These are phyloP conservation scores for Teunomyces stri DNA, from an alignment of 805 yeast species.

Conservation along the genomic window DNA sequence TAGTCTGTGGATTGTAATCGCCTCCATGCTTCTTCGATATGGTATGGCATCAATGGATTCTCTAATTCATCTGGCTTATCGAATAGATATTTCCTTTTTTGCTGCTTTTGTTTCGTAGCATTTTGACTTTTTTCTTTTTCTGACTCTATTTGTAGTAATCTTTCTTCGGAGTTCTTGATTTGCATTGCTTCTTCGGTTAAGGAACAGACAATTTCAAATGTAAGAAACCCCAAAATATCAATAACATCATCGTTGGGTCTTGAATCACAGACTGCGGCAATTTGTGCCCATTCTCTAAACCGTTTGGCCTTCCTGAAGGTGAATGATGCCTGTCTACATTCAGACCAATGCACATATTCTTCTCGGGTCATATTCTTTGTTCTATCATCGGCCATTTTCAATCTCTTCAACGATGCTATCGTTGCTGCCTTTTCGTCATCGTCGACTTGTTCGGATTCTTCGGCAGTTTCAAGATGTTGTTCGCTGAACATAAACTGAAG, in stretches of 20 bases:
- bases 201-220: constrained; percentile 95
- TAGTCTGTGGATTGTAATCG: constrained; percentile 59
- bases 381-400: constrained; percentile 91
- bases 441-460: constrained; percentile 60
- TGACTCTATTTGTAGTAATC: constrained; percentile 31
- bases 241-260: constrained; percentile 95
- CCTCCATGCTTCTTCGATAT: constrained; percentile 89
- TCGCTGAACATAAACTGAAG: constrained; percentile 89
- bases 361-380: constrained; percentile 92
- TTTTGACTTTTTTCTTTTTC: constrained; percentile 21
- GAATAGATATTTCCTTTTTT: constrained; percentile 56
- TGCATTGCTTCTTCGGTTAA: constrained; percentile 87
- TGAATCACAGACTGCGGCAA: constrained; percentile 77
- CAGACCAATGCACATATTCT: constrained; percentile 98
- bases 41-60: constrained; percentile 73
- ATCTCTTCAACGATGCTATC: constrained; percentile 78
- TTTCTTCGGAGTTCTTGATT: constrained; percentile 69
- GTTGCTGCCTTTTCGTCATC: constrained; percentile 91
- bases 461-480: constrained; percentile 74
- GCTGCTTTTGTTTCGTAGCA: constrained; percentile 29
- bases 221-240: constrained; percentile 90
- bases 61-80: constrained; percentile 87
- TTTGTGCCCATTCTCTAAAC: constrained; percentile 95
- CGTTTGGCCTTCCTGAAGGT: constrained; percentile 93
- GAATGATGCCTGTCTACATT: constrained; percentile 95